Evolutionary conservation across 225 moss, liverwort and hornwort genomes (phyloP), one percentile per base, ranked within the genome.

Genomic region (Takakia lepidozioides): DNA sequence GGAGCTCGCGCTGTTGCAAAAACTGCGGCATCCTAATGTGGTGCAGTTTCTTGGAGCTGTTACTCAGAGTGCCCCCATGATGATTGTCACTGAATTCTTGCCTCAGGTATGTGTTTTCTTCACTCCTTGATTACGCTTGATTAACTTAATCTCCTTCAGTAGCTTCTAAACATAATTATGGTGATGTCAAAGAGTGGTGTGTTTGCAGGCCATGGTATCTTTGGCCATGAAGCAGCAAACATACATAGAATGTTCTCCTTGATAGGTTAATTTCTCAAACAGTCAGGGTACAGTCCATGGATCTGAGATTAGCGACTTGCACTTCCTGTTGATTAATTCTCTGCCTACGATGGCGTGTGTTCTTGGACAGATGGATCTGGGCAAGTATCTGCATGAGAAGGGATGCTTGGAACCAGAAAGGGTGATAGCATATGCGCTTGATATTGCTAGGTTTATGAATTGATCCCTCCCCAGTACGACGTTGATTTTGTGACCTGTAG

Each of bases 31-130:
- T 56, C 87, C 92, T 14, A 87, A 92, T 46, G 85, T 87, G 19
- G 92, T 92, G 53, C 92, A 92, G 64, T 92, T 92, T 66, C 82
- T 92, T 4, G 87, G 92, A 45, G 92, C 92, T 46, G 59, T 92
- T 29, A 87, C 92, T 29, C 92, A 92, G 59, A 78, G 74, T 46
- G 79, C 87, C 52, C 92, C 92, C 1, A 85, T 92, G 92, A 87
- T 92, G 92, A 92, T 92, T 27, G 69, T 92, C 23, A 92, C 92
- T 5, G 92, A 92, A 61, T 87, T 72, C 60, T 66, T 92, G 34
- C 70, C 62, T 8, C 80, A 70, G 63, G 81, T 81, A 63, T 20
- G 49, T 36, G 18, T 13, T 11, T 16, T 4, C 16, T 43, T 19
- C 42, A 19, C n/a, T n/a, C n/a, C n/a, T n/a, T n/a, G n/a, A n/a